Conservation (phyloP, 2,329 filamentous ascomycete species). For the Aspergillus sp. region DNA sequence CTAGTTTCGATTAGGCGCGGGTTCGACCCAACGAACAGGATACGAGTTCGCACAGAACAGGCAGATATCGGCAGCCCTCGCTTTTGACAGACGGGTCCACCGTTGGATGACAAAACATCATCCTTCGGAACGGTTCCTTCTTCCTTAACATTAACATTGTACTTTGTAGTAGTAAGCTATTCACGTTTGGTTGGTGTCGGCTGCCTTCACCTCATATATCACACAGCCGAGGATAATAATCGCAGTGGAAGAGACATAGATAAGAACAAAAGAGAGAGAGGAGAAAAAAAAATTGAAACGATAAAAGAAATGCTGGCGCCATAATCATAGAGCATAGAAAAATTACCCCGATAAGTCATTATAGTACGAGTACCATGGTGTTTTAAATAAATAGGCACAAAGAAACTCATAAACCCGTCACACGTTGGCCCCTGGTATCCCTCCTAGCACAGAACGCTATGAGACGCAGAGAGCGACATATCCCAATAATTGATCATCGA, state of each 20-base stretch:
- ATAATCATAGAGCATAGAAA: not conserved
- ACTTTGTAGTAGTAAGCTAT: not conserved
- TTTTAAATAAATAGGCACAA: conserved; percentile 9
- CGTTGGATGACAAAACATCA: not conserved
- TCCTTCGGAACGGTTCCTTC: not conserved
- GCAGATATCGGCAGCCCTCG: not conserved
- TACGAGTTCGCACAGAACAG: not conserved
- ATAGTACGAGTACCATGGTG: conserved; percentile 6
- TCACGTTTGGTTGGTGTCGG: not conserved
- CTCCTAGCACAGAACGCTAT: conserved; percentile 2
- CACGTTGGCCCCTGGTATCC: conserved; percentile 7
- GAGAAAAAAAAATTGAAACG: not conserved
- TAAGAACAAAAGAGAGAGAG: not conserved
- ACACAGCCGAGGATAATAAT: not conserved
- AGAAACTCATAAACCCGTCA: conserved; percentile 19
- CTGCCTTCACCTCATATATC: not conserved
- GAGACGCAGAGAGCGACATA: conserved; percentile 5
- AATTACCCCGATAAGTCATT: conserved; percentile 11
- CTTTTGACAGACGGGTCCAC: not conserved
- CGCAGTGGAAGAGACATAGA: not conserved
- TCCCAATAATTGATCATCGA: conserved; percentile 1
- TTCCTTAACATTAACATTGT: not conserved
- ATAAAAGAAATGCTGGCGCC: not conserved
- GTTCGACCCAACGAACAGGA: not conserved
- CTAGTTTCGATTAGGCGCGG: not conserved